Conservation (phyloP, 192 early-diverging fungal species). For the Linnemannia exigua region DNA sequence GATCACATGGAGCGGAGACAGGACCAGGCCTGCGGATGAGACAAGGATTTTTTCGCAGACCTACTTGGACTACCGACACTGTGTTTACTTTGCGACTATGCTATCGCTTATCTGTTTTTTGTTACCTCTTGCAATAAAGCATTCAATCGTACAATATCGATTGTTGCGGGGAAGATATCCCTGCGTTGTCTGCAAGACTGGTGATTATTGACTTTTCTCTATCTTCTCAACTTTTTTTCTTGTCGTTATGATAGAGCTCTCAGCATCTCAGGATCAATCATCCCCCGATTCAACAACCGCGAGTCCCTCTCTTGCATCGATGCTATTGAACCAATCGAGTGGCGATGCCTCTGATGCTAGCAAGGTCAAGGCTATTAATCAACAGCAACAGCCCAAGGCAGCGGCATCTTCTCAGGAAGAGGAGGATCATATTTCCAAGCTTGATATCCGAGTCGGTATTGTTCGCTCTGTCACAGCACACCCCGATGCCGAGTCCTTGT, state of each 20-base stretch:
- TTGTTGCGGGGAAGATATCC: neutral
- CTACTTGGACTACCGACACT: neutral
- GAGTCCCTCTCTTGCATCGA: conserved; percentile 26
- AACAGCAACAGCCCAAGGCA: neutral
- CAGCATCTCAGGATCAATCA: neutral
- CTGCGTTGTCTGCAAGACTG: neutral
- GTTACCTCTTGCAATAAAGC: conserved; percentile 2
- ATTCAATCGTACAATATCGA: neutral
- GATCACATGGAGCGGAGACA: conserved; percentile 16
- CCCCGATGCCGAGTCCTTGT: conserved; percentile 64
- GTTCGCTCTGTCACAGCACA: conserved; percentile 67
- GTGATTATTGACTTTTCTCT: neutral
- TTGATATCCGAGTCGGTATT: conserved; percentile 75
- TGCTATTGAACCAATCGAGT: conserved; percentile 15
- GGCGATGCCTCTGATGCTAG: neutral
- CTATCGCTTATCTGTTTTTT: neutral
- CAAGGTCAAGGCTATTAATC: neutral
- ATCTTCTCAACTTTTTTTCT: neutral
- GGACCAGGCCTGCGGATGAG: conserved; percentile 17
- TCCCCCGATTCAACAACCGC: neutral
- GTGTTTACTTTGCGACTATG: neutral
- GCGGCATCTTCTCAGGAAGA: neutral
- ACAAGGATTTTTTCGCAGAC: neutral
- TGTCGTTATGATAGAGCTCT: neutral
- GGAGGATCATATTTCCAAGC: conserved; percentile 59